phyloP scores from a whole-genome alignment of 2,329 filamentous ascomycete species.

The Verticillium isaacii region DNA sequence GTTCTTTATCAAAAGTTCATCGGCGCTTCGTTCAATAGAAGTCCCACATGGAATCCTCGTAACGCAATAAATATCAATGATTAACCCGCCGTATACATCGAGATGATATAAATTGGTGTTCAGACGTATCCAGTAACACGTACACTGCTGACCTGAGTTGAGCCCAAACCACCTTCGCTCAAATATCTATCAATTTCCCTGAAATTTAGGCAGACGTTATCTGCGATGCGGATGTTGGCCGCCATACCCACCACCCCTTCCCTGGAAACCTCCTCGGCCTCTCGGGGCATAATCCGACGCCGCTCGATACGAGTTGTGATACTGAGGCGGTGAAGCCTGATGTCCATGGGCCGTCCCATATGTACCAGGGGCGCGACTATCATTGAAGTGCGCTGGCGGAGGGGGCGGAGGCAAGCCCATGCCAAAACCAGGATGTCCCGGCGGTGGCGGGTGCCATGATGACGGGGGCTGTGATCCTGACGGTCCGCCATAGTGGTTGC shows the following conservation, averaged over 20 bases:
- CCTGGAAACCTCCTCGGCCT: conserved; percentile 7
- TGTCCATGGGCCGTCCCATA: conserved; percentile 6
- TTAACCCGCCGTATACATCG: too few relatives aligned
- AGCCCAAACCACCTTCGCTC: too few relatives aligned
- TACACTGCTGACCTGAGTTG: too few relatives aligned
- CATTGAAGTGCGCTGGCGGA: conserved; percentile 26
- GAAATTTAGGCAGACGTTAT: background rate
- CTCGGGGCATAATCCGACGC: background rate
- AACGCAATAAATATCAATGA: too few relatives aligned
- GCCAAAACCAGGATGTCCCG: conserved; percentile 37
- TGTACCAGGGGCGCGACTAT: conserved; percentile 4
- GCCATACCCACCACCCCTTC: background rate
- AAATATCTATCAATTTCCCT: too few relatives aligned
- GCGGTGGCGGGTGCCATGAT: conserved; percentile 38
- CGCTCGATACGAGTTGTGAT: background rate
- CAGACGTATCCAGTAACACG: too few relatives aligned
- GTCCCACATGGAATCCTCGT: too few relatives aligned
- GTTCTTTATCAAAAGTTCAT: too few relatives aligned
- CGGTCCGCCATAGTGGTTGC: background rate
- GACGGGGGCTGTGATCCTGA: conserved; percentile 2
- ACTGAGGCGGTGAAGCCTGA: conserved; percentile 2
- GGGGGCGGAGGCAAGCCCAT: conserved; percentile 39
- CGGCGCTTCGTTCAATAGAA: too few relatives aligned
- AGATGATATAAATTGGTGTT: too few relatives aligned
- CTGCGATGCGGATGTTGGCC: background rate